Percentiles rank a stretch among this genome's conserved stretches.
These are phyloP conservation scores for Maudiozyma bulderi DNA, from an alignment of 805 yeast species.

Conservation along the genomic window DNA sequence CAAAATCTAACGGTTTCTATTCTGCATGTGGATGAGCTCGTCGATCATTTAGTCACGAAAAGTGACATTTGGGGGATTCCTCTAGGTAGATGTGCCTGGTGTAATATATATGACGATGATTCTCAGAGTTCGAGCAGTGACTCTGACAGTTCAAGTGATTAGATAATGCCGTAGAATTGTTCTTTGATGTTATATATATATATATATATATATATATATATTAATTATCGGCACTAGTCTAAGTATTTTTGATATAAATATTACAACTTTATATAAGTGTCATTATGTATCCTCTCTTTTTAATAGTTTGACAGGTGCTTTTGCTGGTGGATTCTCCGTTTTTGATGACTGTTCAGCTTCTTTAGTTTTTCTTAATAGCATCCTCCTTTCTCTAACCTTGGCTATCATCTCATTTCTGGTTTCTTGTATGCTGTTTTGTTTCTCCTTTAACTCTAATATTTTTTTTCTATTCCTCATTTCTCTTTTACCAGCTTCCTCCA, in stretches of 20 bases:
- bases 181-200: background rate
- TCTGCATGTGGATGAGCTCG: constrained; percentile 62
- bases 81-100: constrained; percentile 50
- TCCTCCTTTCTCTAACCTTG: background rate
- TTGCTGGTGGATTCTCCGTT: background rate
- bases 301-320: constrained; percentile 2
- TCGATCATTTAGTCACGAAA: constrained; percentile 48
- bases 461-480: constrained; percentile 22
- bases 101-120: constrained; percentile 18
- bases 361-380: background rate
- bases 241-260: too few species aligned
- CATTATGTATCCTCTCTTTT: constrained; percentile 2
- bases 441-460: constrained; percentile 11
- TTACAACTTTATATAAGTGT: background rate
- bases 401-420: background rate
- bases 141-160: background rate
- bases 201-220: background rate
- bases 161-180: too few species aligned
- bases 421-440: background rate
- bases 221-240: background rate
- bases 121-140: constrained; percentile 15
- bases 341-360: background rate
- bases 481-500: constrained; percentile 27
- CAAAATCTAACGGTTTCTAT: constrained; percentile 19
- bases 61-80: constrained; percentile 65